Evolutionary conservation across 1,284 basidiomycete genomes (phyloP), one percentile per base, ranked within the genome.

Genomic region (Cryptococcus sp.): DNA sequence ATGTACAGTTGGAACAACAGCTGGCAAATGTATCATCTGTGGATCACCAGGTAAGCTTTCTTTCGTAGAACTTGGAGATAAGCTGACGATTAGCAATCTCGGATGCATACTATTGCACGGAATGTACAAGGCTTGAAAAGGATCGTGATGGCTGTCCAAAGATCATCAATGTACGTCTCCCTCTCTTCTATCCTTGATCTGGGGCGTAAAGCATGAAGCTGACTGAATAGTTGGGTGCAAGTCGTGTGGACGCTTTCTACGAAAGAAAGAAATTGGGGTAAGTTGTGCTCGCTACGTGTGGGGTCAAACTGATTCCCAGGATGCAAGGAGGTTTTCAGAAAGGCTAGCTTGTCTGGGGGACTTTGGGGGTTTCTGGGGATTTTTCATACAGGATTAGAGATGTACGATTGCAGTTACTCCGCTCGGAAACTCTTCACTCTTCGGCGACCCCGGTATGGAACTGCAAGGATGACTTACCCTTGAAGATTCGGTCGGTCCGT

Each of bases 91-190:
- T 47, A 91, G 92, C 92, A 65, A 93, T 97, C 53, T 96, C 91
- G 23, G 93, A 97, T 72, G 93, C 92, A 1, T 97, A 96, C 75
- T 97, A 97, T 67, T 97, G 93, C 64, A 90, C 91, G 2, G 91
- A 94, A 76, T 98, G 96, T 51, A 97, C 92, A 23, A 80, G 91
- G 49, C 78, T 98, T 50, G 96, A 99, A 74, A 98, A 98, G 70
- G 94, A 98, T 68, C 79, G 96, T 28, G 96, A 99, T 70, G 96
- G 96, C 0, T 99, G 96, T 78, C 93, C 93, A 1, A 97, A 98
- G 81, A 96, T 98, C 61, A 91, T 98, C 64, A 98, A 98, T 57
- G 66, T 70, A 53, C 60, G 67, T 64, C 11, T 22, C 18, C 16
- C 45, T 48, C 22, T 3, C 21, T 22, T n/a, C n/a, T n/a, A n/a